A percentile compares a stretch with the other conserved stretches of the same genome.
phyloP scores from a whole-genome alignment of 2,329 filamentous ascomycete species.

The Clathrospora elynae region DNA sequence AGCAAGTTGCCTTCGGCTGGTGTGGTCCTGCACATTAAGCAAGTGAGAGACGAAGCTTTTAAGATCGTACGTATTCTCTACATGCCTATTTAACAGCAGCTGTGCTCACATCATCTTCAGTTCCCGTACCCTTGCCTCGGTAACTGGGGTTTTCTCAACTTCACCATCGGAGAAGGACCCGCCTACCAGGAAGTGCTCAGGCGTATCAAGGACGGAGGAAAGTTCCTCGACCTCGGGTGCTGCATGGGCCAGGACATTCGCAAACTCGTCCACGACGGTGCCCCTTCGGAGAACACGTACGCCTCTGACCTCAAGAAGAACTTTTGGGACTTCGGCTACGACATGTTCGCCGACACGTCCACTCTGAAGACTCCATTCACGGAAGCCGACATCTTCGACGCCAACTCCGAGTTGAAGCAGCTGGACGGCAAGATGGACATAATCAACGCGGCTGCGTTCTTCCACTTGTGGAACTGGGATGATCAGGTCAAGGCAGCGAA shows the following conservation, averaged over 20 bases:
- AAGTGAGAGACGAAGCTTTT: conserved; percentile 43
- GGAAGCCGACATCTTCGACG: conserved; percentile 54
- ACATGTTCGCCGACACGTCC: conserved; percentile 45
- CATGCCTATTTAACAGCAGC: not conserved
- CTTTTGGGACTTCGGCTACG: conserved; percentile 62
- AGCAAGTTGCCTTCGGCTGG: conserved; percentile 44
- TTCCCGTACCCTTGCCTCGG: conserved; percentile 48
- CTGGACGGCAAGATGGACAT: conserved; percentile 51
- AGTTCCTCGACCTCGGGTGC: conserved; percentile 50
- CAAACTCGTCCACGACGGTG: conserved; percentile 52
- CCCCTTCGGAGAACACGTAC: conserved; percentile 47
- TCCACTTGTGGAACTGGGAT: conserved; percentile 53
- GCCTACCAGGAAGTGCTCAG: conserved; percentile 41
- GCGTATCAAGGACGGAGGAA: conserved; percentile 44
- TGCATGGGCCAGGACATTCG: conserved; percentile 56
- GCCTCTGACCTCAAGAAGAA: conserved; percentile 49
- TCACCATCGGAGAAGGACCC: conserved; percentile 32
- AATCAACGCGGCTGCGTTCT: conserved; percentile 50
- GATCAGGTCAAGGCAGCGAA: conserved; percentile 47
- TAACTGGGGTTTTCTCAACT: conserved; percentile 44
- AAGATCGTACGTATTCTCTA: conserved; percentile 28
- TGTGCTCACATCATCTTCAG: conserved; percentile 15
- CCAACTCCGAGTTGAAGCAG: conserved; percentile 37
- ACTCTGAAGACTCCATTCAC: conserved; percentile 58
- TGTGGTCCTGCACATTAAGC: conserved; percentile 45